A percentile compares a stretch with the other conserved stretches of the same genome.
phyloP scores from a whole-genome alignment of 1,284 basidiomycete species.

The Cutaneotrichosporon sp. region DNA sequence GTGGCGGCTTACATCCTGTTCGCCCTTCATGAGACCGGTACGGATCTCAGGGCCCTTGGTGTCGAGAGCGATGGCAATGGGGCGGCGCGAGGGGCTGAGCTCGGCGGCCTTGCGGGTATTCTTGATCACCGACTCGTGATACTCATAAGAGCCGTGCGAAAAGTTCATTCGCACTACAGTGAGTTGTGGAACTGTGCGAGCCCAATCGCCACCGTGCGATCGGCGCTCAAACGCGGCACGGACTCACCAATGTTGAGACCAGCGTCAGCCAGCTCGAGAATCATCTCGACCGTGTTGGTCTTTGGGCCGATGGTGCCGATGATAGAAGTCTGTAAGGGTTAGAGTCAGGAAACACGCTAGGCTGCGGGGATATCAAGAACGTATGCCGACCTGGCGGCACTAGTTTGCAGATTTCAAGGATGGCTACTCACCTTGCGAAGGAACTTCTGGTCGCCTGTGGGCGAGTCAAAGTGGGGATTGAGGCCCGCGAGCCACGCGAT shows the following conservation, averaged over 20 bases:
- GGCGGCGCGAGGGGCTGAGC: conserved; percentile 67
- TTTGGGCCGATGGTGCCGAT: conserved; percentile 97
- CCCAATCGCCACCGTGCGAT: background rate
- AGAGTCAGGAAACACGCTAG: background rate
- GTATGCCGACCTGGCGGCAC: too few species aligned
- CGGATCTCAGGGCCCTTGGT: conserved; percentile 99
- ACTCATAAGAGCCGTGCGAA: conserved; percentile 92
- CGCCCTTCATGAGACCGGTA: conserved; percentile 86
- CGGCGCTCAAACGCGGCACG: background rate
- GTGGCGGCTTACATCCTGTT: conserved; percentile 65
- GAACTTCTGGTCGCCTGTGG: conserved; percentile 69
- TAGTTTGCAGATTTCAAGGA: too few species aligned
- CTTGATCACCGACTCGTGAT: conserved; percentile 96
- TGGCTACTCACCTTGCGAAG: conserved; percentile 69
- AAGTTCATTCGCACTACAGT: conserved; percentile 92
- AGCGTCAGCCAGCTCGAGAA: conserved; percentile 71
- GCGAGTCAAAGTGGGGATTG: conserved; percentile 63
- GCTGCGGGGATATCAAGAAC: too few species aligned
- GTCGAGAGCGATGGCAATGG: conserved; percentile 95
- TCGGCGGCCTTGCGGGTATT: conserved; percentile 82
- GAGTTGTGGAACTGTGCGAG: background rate
- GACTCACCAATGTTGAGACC: conserved; percentile 91
- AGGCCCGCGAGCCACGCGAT: conserved; percentile 85
- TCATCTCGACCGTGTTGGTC: conserved; percentile 80
- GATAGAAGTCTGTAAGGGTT: conserved; percentile 75